phyloP scores from a whole-genome alignment of 306 rosid genomes.

The Quercus cerris region DNA sequence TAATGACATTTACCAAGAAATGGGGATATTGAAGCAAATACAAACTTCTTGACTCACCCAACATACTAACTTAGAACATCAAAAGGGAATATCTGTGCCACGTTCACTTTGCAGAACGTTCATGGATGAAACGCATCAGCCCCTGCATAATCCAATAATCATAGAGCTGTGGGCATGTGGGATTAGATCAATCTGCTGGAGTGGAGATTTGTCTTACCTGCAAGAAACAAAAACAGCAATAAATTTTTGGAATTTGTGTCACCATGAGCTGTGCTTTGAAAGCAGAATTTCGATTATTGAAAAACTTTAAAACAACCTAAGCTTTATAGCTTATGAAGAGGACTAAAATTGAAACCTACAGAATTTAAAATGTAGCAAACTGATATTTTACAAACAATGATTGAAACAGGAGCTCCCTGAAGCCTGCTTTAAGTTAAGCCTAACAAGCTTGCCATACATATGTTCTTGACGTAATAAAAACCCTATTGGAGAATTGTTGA shows the following conservation, averaged over 20 bases:
- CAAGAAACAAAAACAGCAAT: not conserved
- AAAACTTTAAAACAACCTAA: not conserved
- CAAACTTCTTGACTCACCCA: not conserved
- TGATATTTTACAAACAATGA: not conserved
- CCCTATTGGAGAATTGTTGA: too few relatives aligned
- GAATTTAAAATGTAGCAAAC: not conserved
- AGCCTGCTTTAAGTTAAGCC: not conserved
- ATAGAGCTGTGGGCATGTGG: not conserved
- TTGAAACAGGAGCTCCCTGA: not conserved
- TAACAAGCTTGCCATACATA: not conserved
- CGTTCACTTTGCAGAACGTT: not conserved
- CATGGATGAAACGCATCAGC: not conserved
- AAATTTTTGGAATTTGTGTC: not conserved
- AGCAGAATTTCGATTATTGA: not conserved
- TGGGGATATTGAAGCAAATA: not conserved
- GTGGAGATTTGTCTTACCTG: not conserved
- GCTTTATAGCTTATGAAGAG: too few relatives aligned
- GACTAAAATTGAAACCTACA: too few relatives aligned
- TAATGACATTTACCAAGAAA: not conserved
- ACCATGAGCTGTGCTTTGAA: not conserved
- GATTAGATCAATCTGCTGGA: not conserved
- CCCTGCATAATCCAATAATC: not conserved
- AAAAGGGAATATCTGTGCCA: not conserved
- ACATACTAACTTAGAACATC: not conserved
- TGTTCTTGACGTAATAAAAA: too few relatives aligned